Conservation (phyloP, 352 stramenopile species). For the Salisapilia sapeloensis region DNA sequence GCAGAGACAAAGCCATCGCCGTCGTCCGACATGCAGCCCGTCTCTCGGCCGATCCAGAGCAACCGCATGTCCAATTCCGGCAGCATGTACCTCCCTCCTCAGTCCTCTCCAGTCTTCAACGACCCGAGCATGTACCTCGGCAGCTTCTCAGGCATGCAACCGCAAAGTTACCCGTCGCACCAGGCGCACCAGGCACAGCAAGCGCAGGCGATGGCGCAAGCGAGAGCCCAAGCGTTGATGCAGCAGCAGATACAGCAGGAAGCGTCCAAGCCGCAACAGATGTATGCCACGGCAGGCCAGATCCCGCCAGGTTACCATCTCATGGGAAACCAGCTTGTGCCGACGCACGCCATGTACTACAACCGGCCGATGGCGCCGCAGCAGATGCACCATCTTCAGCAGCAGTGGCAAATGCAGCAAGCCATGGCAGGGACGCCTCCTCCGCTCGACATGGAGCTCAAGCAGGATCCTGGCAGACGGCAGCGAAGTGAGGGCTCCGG, state of each 20-base stretch:
- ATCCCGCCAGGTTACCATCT: slow-evolving; percentile 48
- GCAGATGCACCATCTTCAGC: slow-evolving; percentile 9
- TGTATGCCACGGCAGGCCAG: slow-evolving; percentile 16
- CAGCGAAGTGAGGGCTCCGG: too few relatives aligned
- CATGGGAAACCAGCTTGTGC: slow-evolving; percentile 39
- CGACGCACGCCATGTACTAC: slow-evolving; percentile 43
- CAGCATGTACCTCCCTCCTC: too few relatives aligned
- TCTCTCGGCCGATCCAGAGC: slow-evolving; percentile 30
- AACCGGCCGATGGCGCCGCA: too few relatives aligned
- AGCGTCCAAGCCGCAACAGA: slow-evolving; percentile 60
- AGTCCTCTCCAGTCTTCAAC: slow-evolving; percentile 27
- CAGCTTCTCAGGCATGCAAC: slow-evolving; percentile 19
- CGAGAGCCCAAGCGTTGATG: slow-evolving; percentile 23
- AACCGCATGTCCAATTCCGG: too few relatives aligned
- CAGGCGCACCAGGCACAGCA: slow-evolving; percentile 14
- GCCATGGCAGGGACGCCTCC: too few relatives aligned
- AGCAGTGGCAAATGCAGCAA: slow-evolving; percentile 22
- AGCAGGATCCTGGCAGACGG: too few relatives aligned
- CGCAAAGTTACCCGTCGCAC: slow-evolving; percentile 22
- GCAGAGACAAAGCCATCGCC: slow-evolving; percentile 10
- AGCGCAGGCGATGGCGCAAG: slow-evolving; percentile 14
- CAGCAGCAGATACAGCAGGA: slow-evolving; percentile 13
- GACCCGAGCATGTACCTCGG: slow-evolving; percentile 51
- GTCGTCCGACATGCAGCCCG: slow-evolving; percentile 26
- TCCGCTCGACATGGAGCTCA: too few relatives aligned